Evolutionary conservation across 345 rosid genomes (phyloP).

Genomic region (Brassica incana): DNA sequence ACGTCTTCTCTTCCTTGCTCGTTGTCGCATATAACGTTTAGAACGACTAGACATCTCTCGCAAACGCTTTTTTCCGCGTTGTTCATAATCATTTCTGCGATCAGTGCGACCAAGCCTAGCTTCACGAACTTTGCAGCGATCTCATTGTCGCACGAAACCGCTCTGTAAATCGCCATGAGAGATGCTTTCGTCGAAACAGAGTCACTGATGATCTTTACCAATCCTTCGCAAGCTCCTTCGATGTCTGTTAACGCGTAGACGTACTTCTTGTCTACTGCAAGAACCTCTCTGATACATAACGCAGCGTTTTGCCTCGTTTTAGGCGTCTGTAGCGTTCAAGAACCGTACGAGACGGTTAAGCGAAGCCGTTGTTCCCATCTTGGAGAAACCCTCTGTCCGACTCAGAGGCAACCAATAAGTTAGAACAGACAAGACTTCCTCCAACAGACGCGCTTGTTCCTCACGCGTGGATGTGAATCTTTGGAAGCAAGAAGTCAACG

Average conservation of each 20-base stretch:
- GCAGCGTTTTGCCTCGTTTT: constrained; percentile 63
- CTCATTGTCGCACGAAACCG: constrained; percentile 40
- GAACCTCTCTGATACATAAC: constrained; percentile 48
- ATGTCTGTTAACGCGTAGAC: constrained; percentile 39
- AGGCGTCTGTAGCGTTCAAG: constrained; percentile 49
- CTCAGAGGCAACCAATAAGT: constrained; percentile 51
- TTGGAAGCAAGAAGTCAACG: constrained; percentile 51
- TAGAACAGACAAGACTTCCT: constrained; percentile 61
- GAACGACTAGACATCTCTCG: constrained; percentile 66
- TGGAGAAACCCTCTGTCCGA: constrained; percentile 43
- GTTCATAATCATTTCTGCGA: constrained; percentile 49
- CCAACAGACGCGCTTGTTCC: constrained; percentile 39
- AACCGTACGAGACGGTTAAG: constrained; percentile 51
- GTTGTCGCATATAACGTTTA: constrained; percentile 48
- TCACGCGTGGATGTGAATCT: constrained; percentile 42
- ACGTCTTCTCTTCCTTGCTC: constrained; percentile 53
- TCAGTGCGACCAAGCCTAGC: constrained; percentile 52
- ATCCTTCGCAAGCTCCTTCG: constrained; percentile 58
- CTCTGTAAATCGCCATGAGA: constrained; percentile 47
- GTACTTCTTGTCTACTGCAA: constrained; percentile 45
- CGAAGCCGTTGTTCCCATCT: constrained; percentile 49
- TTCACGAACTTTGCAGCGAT: constrained; percentile 42
- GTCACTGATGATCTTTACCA: constrained; percentile 55
- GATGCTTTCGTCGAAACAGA: constrained; percentile 80
- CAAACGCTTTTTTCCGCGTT: constrained; percentile 57